These are phyloP conservation scores for Jamesozyma hellenica DNA, from an alignment of 805 yeast genomes.

Conservation along the genomic window DNA sequence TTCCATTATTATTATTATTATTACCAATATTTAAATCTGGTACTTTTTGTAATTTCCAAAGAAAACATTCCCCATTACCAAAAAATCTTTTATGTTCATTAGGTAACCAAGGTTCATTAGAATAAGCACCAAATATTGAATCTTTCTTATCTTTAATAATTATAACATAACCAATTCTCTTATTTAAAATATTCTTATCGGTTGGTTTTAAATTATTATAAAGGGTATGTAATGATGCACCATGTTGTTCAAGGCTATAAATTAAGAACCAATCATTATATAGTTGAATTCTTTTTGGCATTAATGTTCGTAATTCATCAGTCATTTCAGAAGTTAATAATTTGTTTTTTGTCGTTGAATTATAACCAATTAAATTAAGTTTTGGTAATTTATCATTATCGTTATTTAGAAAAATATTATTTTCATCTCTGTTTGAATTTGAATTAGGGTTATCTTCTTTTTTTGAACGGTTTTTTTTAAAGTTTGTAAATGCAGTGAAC, in stretches of 20 bases:
- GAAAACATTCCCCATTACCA: slow-evolving; percentile 92
- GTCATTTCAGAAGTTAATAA: slow-evolving; percentile 57
- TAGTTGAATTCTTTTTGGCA: slow-evolving; percentile 74
- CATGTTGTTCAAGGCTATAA: slow-evolving; percentile 87
- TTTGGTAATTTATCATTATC: slow-evolving; percentile 42
- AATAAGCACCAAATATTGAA: slow-evolving; percentile 66
- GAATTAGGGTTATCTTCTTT: neutral
- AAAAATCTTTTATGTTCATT: slow-evolving; percentile 65
- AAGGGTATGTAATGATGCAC: slow-evolving; percentile 73
- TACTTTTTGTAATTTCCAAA: slow-evolving; percentile 64
- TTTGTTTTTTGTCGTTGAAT: slow-evolving; percentile 43
- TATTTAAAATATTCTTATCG: slow-evolving; percentile 27
- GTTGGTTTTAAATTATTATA: slow-evolving; percentile 47
- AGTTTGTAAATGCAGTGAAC: too few species aligned
- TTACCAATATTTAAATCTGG: slow-evolving; percentile 16
- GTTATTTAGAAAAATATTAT: neutral
- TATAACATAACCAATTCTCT: slow-evolving; percentile 61
- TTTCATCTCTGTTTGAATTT: neutral
- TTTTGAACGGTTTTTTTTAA: neutral
- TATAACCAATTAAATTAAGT: slow-evolving; percentile 51
- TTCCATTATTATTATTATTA: slow-evolving; percentile 6
- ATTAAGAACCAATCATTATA: slow-evolving; percentile 66
- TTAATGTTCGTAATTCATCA: slow-evolving; percentile 56
- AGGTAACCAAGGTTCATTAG: slow-evolving; percentile 64
- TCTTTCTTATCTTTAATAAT: slow-evolving; percentile 56